Evolutionary conservation across 805 yeast genomes (phyloP), one percentile per base, ranked within the genome.

Genomic region (Barnettozyma siamensis): DNA sequence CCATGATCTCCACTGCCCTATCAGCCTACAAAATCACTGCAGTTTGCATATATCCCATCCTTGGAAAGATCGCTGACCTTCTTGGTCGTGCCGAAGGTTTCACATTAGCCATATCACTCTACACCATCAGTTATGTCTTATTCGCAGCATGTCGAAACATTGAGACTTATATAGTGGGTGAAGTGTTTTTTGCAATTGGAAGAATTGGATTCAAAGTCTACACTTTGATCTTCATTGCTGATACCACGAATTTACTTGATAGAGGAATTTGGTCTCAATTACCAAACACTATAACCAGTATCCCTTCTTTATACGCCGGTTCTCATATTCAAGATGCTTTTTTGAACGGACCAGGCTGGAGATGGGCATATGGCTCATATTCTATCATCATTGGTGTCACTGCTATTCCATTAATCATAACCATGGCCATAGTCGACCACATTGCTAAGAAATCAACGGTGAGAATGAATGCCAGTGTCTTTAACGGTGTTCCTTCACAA

Each of bases 281-380:
- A 15, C 71, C 70, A 11, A 62, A 58, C 38, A 57, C 62, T 23
- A 27, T 57, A 13, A 50, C 59, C n/a, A 54, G 57, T n/a, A 46
- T 58, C 35, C 61, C 62, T 24, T 42, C 62, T 7, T 32, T 49
- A 11, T 58, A 57, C 26, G 55, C 57, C 20, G 62, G 63, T 38
- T 49, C 58, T 11, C 45, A 50, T 28, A 48, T 59, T 29, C 54
- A 50, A 43, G 62, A 59, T 35, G 57, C 53, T 20, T 48, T 59
- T 42, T 48, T 70, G 20, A 55, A 57, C 3, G 53, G 54, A 31
- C 48, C 57, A 13, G 60, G 66, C 11, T 74, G 78, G 78, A 64
- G 75, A 55, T 66, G 73, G 71, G 78, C 72, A 10, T 70, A 64
- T 50, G 74, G 74, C 33, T 53, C 70, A 27, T 72, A 69, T 57